phyloP scores from a whole-genome alignment of 305 asterid species.

The Rubia peregrina region DNA sequence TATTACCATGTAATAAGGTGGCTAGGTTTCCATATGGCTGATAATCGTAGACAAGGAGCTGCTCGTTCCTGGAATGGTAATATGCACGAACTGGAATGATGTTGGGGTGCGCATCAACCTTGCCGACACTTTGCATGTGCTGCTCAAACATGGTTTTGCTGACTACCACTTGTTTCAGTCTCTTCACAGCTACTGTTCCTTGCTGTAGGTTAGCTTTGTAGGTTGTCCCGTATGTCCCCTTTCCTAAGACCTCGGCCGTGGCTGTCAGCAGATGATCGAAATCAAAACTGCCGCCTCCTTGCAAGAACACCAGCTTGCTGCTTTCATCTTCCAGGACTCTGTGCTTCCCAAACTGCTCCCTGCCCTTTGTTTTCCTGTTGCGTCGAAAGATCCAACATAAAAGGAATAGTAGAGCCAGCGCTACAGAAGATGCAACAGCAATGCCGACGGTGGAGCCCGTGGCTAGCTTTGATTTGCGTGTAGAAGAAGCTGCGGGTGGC shows the following conservation, averaged over 20 bases:
- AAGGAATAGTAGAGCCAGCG: slow-evolving; percentile 27
- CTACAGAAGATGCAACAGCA: slow-evolving; percentile 38
- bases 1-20: slow-evolving; percentile 45
- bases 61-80: slow-evolving; percentile 72
- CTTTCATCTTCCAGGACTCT: slow-evolving; percentile 54
- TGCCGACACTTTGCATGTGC: slow-evolving; percentile 57
- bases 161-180: slow-evolving; percentile 53
- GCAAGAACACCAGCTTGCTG: slow-evolving; percentile 57
- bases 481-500: slow-evolving; percentile 1
- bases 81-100: slow-evolving; percentile 59
- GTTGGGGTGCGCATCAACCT: slow-evolving; percentile 45
- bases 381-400: slow-evolving; percentile 23
- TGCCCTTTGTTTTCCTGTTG: slow-evolving; percentile 29
- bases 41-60: slow-evolving; percentile 55
- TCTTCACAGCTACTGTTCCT: slow-evolving; percentile 62
- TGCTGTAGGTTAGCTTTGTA: slow-evolving; percentile 65
- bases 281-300: slow-evolving; percentile 26
- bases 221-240: slow-evolving; percentile 69
- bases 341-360: slow-evolving; percentile 44
- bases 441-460: slow-evolving; percentile 38
- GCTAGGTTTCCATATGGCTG: slow-evolving; percentile 54
- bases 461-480: slow-evolving; percentile 33
- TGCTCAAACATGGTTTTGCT: slow-evolving; percentile 62
- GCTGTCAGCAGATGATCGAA: slow-evolving; percentile 74
- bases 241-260: slow-evolving; percentile 80